Percentiles rank a stretch among this genome's conserved stretches.
phyloP scores from a whole-genome alignment of 73 alveolate species.

The Paramecium bursaria region DNA sequence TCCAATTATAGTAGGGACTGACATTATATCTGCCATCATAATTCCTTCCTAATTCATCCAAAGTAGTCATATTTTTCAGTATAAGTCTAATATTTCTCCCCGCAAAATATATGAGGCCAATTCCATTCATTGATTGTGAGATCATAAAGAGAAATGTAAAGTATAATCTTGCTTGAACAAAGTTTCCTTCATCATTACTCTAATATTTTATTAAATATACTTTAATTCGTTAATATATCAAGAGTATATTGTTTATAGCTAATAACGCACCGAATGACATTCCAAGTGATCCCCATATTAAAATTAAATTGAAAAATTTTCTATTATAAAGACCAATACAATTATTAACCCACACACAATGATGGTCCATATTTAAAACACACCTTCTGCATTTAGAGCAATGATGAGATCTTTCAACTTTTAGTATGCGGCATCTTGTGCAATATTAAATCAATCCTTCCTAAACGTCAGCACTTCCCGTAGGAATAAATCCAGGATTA shows the following conservation, averaged over 20 bases:
- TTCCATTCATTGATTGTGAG: not conserved
- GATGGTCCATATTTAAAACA: slow-evolving; percentile 81
- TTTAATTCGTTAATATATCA: not conserved
- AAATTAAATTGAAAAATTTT: slow-evolving; percentile 69
- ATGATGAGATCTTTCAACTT: slow-evolving; percentile 81
- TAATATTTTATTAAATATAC: not conserved
- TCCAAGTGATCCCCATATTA: slow-evolving; percentile 63
- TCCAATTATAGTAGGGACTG: slow-evolving; percentile 17
- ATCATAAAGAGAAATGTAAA: too few species aligned
- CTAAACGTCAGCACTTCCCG: slow-evolving; percentile 15
- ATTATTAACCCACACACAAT: slow-evolving; percentile 80
- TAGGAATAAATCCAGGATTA: slow-evolving; percentile 45
- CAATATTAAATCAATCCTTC: slow-evolving; percentile 64
- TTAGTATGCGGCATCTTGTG: slow-evolving; percentile 60
- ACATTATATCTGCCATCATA: slow-evolving; percentile 8
- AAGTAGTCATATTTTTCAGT: not conserved
- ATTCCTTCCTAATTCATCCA: not conserved
- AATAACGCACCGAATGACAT: slow-evolving; percentile 46
- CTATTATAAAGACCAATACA: slow-evolving; percentile 77
- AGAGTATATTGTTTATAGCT: slow-evolving; percentile 23
- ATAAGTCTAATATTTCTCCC: slow-evolving; percentile 19
- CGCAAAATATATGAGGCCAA: slow-evolving; percentile 16
- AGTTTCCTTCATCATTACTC: too few species aligned
- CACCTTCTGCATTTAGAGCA: slow-evolving; percentile 77
- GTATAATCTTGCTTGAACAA: too few species aligned